These are phyloP conservation scores for Syzygium malaccense DNA, from an alignment of 441 rosid species.

Conservation along the genomic window DNA sequence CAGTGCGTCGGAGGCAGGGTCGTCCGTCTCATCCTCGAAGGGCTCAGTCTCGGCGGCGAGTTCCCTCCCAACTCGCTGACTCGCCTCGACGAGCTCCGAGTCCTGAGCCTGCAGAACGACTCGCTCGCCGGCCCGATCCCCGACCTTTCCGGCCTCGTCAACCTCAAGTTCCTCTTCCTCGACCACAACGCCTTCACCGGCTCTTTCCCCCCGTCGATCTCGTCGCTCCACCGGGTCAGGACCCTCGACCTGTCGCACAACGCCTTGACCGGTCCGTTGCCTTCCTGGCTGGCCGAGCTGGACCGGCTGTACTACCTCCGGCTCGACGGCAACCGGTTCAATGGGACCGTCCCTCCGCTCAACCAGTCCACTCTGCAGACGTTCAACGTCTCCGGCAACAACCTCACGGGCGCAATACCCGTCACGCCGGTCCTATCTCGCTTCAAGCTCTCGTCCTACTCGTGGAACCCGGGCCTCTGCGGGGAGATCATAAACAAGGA, in stretches of 20 bases:
- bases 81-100: slow-evolving; percentile 15
- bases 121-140: slow-evolving; percentile 15
- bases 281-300: slow-evolving; percentile 31
- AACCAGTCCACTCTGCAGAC: slow-evolving; percentile 39
- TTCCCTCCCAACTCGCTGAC: not conserved
- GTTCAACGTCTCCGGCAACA: slow-evolving; percentile 71
- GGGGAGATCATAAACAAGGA: slow-evolving; percentile 63
- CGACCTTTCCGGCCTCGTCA: slow-evolving; percentile 9
- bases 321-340: slow-evolving; percentile 53
- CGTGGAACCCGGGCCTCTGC: slow-evolving; percentile 55
- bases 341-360: slow-evolving; percentile 58
- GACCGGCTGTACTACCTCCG: slow-evolving; percentile 45
- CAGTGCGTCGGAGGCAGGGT: not conserved
- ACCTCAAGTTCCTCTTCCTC: slow-evolving; percentile 16
- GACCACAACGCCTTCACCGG: slow-evolving; percentile 13
- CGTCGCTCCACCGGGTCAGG: slow-evolving; percentile 6
- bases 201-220: slow-evolving; percentile 11
- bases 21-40: slow-evolving; percentile 1
- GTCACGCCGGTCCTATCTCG: slow-evolving; percentile 50
- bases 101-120: slow-evolving; percentile 15
- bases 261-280: slow-evolving; percentile 39
- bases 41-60: slow-evolving; percentile 2
- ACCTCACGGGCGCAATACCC: slow-evolving; percentile 61
- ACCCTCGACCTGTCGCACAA: slow-evolving; percentile 9
- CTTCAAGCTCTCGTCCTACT: slow-evolving; percentile 49